Conservation (phyloP, 257 asterid species). For the Solanum peruvianum region DNA sequence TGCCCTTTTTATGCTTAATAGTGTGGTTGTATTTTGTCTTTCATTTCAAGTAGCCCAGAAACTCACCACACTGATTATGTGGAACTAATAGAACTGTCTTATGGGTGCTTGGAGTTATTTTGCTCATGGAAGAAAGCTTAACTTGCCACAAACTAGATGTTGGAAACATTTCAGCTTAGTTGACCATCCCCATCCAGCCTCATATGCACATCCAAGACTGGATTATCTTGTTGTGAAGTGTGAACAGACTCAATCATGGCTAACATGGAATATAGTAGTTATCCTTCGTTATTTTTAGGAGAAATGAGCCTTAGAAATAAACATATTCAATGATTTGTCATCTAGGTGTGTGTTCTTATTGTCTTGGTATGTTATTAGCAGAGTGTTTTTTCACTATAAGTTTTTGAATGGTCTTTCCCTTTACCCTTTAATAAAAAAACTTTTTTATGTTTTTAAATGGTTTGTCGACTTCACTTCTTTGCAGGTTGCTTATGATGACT, state of each 20-base stretch:
- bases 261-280: not conserved
- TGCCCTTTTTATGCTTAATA: not conserved
- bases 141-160: not conserved
- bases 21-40: not conserved
- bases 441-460: not conserved
- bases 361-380: not conserved
- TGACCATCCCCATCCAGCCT: not conserved
- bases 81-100: not conserved
- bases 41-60: not conserved
- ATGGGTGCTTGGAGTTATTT: not conserved
- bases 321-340: not conserved
- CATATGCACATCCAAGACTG: not conserved
- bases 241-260: not conserved
- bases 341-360: not conserved
- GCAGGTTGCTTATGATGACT: constrained; percentile 92
- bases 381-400: not conserved
- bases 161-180: not conserved
- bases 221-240: not conserved
- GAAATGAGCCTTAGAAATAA: not conserved
- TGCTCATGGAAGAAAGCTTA: not conserved
- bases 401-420: not conserved
- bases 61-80: not conserved
- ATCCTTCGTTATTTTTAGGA: not conserved
- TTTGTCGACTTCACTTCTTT: not conserved
- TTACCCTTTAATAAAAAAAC: not conserved